Percentiles rank a stretch among this genome's conserved stretches.
These are phyloP conservation scores for Cladosporium oxysporum DNA, from an alignment of 2,329 filamentous ascomycete species.

Conservation along the genomic window DNA sequence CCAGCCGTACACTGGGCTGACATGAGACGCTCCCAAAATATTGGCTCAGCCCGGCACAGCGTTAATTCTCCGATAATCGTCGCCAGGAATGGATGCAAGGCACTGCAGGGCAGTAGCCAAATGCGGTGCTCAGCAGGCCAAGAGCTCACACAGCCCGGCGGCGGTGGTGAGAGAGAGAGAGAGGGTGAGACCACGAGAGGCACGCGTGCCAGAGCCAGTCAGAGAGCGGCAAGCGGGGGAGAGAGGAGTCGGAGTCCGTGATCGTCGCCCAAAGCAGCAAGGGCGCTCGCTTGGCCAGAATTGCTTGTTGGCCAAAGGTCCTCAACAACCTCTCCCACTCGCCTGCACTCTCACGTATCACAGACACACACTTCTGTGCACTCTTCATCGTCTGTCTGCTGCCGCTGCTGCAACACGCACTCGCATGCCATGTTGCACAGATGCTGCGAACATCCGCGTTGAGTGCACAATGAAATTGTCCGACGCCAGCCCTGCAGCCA, in stretches of 20 bases:
- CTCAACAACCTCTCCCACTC: background rate
- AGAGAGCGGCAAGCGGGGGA: background rate
- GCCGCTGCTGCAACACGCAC: background rate
- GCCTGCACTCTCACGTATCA: background rate
- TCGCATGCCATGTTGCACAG: background rate
- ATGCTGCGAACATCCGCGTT: constrained; percentile 2
- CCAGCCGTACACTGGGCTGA: constrained; percentile 16
- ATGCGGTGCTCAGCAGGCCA: constrained; percentile 9
- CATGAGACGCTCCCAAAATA: constrained; percentile 5
- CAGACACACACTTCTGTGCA: background rate
- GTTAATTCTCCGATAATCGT: constrained; percentile 21
- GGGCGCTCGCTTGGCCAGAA: constrained; percentile 3
- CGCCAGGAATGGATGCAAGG: constrained; percentile 19
- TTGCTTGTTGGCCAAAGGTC: background rate
- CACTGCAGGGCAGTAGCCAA: constrained; percentile 5
- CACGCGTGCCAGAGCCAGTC: background rate
- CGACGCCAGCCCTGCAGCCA: constrained; percentile 8
- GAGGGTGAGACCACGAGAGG: background rate
- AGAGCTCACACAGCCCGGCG: constrained; percentile 3
- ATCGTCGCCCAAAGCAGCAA: constrained; percentile 2
- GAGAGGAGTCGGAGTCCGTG: background rate
- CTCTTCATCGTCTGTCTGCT: background rate
- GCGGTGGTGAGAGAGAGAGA: background rate
- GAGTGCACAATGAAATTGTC: constrained; percentile 9
- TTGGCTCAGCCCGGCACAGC: constrained; percentile 13